Conservation (phyloP, 805 yeast species). For the Candida ipomoeae region DNA sequence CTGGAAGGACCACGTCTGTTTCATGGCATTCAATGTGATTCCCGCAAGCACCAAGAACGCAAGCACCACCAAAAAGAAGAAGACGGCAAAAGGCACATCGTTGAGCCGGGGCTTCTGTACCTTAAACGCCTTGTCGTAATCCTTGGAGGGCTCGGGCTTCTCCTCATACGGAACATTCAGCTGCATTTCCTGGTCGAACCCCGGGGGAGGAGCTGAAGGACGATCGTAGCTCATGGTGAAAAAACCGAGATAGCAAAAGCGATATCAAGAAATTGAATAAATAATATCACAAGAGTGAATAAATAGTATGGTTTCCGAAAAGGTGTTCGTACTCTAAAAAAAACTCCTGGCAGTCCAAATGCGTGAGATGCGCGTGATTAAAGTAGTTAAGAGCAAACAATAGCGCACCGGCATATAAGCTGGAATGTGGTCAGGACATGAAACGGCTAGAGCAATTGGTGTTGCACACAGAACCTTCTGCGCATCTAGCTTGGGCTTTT, state of each 20-base stretch:
- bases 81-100: slow-evolving; percentile 66
- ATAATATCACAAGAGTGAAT: no score
- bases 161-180: slow-evolving; percentile 21
- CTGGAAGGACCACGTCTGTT: slow-evolving; percentile 47
- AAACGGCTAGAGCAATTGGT: neutral
- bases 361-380: neutral
- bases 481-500: neutral
- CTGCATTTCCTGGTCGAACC: slow-evolving; percentile 28
- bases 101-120: slow-evolving; percentile 59
- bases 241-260: neutral
- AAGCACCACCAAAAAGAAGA: slow-evolving; percentile 42
- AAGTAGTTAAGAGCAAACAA: neutral
- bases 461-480: neutral
- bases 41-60: slow-evolving; percentile 73
- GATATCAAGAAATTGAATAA: neutral
- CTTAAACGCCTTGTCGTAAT: slow-evolving; percentile 66
- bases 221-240: slow-evolving; percentile 7
- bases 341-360: no score
- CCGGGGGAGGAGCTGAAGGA: slow-evolving; percentile 9
- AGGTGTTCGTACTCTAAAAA: no score
- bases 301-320: no score
- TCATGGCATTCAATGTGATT: slow-evolving; percentile 63
- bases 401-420: neutral
- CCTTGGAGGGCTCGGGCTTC: slow-evolving; percentile 30
- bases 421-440: neutral